Conservation (phyloP, 2,329 filamentous ascomycete genomes). For the Metarhizium sp. region DNA sequence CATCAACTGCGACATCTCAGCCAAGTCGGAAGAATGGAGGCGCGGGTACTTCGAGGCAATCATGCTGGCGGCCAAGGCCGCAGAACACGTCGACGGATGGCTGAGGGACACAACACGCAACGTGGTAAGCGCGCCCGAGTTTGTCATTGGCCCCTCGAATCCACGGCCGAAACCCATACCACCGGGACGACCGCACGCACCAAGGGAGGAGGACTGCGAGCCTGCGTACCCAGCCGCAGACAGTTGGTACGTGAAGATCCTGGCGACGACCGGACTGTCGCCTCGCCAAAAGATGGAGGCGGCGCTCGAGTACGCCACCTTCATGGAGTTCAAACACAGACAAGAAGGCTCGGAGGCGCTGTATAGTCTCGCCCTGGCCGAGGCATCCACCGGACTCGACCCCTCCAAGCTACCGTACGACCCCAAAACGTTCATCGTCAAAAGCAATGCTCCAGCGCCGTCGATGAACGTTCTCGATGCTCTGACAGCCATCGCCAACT, state of each 20-base stretch:
- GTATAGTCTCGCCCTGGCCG: slow-evolving; percentile 67
- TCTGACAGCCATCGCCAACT: slow-evolving; percentile 68
- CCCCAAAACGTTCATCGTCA: slow-evolving; percentile 52
- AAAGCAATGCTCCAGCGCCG: slow-evolving; percentile 44
- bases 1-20: slow-evolving; percentile 58
- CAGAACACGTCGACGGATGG: slow-evolving; percentile 76
- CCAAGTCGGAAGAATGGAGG: slow-evolving; percentile 75
- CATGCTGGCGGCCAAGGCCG: slow-evolving; percentile 65
- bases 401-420: slow-evolving; percentile 39
- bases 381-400: slow-evolving; percentile 52
- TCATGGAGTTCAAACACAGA: slow-evolving; percentile 68
- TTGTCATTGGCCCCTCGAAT: slow-evolving; percentile 76
- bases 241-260: slow-evolving; percentile 69
- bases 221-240: slow-evolving; percentile 62
- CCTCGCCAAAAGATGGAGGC: slow-evolving; percentile 73
- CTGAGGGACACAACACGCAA: slow-evolving; percentile 58
- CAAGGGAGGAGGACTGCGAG: slow-evolving; percentile 67
- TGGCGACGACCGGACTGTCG: slow-evolving; percentile 72
- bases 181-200: slow-evolving; percentile 50
- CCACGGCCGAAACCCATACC: slow-evolving; percentile 67
- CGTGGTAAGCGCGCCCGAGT: slow-evolving; percentile 60
- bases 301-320: slow-evolving; percentile 73
- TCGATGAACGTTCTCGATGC: slow-evolving; percentile 68
- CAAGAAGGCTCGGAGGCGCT: slow-evolving; percentile 58
- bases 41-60: slow-evolving; percentile 77